These are phyloP conservation scores for Podaxis pistillaris DNA, from an alignment of 768 basidiomycete genomes.

Conservation along the genomic window DNA sequence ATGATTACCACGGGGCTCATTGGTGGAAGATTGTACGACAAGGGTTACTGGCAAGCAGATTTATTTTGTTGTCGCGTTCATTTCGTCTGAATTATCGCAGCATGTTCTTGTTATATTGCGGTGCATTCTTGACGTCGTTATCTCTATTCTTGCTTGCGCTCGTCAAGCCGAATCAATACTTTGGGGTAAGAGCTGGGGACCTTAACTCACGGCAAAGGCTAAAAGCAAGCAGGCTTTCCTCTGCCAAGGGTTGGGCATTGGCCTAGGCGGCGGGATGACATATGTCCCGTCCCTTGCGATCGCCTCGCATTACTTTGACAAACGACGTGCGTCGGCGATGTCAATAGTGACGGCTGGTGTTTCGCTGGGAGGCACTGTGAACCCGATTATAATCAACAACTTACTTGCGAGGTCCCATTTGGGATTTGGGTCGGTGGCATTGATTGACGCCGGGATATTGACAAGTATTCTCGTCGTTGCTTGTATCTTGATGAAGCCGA, in stretches of 20 bases:
- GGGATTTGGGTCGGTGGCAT: conserved; percentile 23
- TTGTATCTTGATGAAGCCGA: conserved; percentile 27
- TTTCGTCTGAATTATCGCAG: conserved; percentile 16
- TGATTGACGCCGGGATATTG: conserved; percentile 13
- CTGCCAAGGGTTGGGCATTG: conserved; percentile 41
- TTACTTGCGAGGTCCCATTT: conserved; percentile 28
- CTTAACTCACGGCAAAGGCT: background rate
- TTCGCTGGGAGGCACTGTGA: conserved; percentile 29
- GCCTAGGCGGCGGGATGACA: conserved; percentile 38
- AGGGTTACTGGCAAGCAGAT: conserved; percentile 44
- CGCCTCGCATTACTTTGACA: conserved; percentile 40
- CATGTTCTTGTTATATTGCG: conserved; percentile 31
- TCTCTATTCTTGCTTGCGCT: conserved; percentile 47
- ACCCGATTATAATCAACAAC: conserved; percentile 50
- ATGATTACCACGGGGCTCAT: conserved; percentile 39
- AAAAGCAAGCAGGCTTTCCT: conserved; percentile 32
- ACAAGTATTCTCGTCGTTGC: conserved; percentile 13
- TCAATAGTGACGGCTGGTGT: conserved; percentile 23
- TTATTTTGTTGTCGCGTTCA: background rate
- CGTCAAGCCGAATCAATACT: conserved; percentile 38
- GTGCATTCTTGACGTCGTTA: conserved; percentile 32
- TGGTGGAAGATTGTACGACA: conserved; percentile 43
- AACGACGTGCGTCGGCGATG: conserved; percentile 39
- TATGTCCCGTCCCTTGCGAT: conserved; percentile 40
- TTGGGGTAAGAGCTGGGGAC: conserved; percentile 31